phyloP scores from a whole-genome alignment of 2,329 filamentous ascomycete species.

The Hypoxylon sp. region DNA sequence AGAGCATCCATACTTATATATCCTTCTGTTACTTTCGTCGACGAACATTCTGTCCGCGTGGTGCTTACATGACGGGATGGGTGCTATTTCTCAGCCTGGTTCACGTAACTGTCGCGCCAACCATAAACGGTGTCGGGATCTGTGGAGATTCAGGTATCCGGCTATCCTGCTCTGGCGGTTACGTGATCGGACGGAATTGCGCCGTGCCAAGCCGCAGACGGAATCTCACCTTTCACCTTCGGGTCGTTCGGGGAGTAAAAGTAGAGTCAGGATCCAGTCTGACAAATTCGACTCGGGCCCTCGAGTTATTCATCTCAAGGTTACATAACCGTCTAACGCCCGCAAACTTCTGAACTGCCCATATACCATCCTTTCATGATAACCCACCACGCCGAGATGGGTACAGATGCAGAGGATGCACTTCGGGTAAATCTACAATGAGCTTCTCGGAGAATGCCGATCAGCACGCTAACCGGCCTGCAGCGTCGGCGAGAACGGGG shows the following conservation, averaged over 20 bases:
- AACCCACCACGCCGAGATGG: conserved; percentile 3
- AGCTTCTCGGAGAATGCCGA: neutral
- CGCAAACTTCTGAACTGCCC: neutral
- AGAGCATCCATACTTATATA: conserved; percentile 20
- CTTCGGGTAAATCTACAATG: conserved; percentile 26
- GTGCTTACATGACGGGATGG: neutral
- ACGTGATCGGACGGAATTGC: conserved; percentile 40
- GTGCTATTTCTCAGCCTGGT: neutral
- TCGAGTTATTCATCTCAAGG: neutral
- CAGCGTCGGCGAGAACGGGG: conserved; percentile 40
- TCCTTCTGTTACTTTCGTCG: neutral
- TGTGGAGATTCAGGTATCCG: neutral
- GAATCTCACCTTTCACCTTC: neutral
- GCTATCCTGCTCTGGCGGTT: conserved; percentile 20
- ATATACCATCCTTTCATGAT: neutral
- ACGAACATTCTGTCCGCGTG: neutral
- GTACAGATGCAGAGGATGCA: conserved; percentile 21
- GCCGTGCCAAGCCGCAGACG: conserved; percentile 25
- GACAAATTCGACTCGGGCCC: neutral
- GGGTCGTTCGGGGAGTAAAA: neutral
- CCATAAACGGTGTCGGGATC: neutral
- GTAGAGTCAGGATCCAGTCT: neutral
- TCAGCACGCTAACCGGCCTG: conserved; percentile 9
- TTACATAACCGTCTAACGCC: conserved; percentile 19
- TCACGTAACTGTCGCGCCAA: conserved; percentile 20